Evolutionary conservation across 441 rosid genomes (phyloP), one percentile per base, ranked within the genome.

Genomic region (Adansonia gregorii): DNA sequence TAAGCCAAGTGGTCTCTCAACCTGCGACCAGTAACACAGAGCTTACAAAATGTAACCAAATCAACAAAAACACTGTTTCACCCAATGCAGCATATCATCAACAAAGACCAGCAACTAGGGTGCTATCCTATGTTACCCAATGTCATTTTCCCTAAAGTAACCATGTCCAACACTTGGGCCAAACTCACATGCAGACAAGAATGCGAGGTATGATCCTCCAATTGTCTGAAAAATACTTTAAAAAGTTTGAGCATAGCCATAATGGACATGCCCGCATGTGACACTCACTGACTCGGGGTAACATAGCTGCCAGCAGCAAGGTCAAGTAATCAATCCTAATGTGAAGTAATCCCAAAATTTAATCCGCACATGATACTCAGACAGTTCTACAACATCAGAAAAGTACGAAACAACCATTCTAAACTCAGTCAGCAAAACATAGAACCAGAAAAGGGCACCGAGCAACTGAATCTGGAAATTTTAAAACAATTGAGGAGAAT

Each of bases 291-390:
- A 27, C 35, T 27, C 1, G 35, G 35, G 35, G 35, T 27, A 27
- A 27, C 35, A 27, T 27, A 27, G 35, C 67, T 11, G 76, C 67
- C 43, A 41, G 8, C 67, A 20, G 45, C 60, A 11, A 51, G 76
- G 67, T 73, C 56, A 73, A 59, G 55, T 8, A 58, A 64, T 19
- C 43, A 12, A 58, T 14, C 31, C n/a, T 3, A 73, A 41, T 17
- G 43, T 10, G 27, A 22, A 4, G 19, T 10, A 27, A 20, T 39
- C 45, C 55, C 46, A 11, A 59, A 24, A 58, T 39, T 39, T 20
- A 12, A 73, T 43, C 20, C 52, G 19, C 14, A 41, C 51, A 9
- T 1, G 4, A 39, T 35, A 54, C 15, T 35, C 48, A 64, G 48
- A 15, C 68, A 64, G 35, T 41, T 64, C 22, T 15, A 7, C 15